phyloP scores from a whole-genome alignment of 345 rosid species.

The Gossypium arboreum region DNA sequence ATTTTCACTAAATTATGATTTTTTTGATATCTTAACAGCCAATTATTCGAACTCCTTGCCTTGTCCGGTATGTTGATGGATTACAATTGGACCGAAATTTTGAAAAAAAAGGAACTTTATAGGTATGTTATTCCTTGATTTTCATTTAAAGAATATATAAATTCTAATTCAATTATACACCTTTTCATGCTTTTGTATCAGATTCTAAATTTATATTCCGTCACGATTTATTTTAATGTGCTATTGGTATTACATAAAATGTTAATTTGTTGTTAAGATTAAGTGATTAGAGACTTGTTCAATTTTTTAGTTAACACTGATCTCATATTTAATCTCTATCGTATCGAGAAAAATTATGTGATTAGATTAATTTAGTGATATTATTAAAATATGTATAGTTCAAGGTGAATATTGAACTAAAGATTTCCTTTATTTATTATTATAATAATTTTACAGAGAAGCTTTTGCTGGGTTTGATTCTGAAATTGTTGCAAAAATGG shows the following conservation, averaged over 20 bases:
- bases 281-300: too few species aligned
- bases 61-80: conserved; percentile 96
- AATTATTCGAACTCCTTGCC: conserved; percentile 82
- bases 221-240: too few species aligned
- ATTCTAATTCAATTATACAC: not conserved
- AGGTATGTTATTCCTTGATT: conserved; percentile 34
- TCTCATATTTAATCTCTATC: too few species aligned
- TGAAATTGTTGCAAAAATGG: conserved; percentile 69
- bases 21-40: conserved; percentile 35
- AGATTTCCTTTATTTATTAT: not conserved
- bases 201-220: not conserved
- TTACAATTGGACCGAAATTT: conserved; percentile 92
- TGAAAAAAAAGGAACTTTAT: conserved; percentile 62
- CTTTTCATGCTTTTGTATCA: not conserved
- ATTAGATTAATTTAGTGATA: not conserved
- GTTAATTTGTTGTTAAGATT: too few species aligned
- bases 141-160: not conserved
- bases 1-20: not conserved
- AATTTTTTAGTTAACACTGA: too few species aligned
- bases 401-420: conserved; percentile 1
- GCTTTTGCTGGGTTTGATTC: conserved; percentile 80
- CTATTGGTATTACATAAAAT: too few species aligned
- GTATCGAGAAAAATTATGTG: too few species aligned
- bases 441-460: conserved; percentile 40
- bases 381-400: not conserved